Evolutionary conservation across 2,329 filamentous ascomycete species (phyloP).

Genomic region (Hypoxylon rubiginosum): DNA sequence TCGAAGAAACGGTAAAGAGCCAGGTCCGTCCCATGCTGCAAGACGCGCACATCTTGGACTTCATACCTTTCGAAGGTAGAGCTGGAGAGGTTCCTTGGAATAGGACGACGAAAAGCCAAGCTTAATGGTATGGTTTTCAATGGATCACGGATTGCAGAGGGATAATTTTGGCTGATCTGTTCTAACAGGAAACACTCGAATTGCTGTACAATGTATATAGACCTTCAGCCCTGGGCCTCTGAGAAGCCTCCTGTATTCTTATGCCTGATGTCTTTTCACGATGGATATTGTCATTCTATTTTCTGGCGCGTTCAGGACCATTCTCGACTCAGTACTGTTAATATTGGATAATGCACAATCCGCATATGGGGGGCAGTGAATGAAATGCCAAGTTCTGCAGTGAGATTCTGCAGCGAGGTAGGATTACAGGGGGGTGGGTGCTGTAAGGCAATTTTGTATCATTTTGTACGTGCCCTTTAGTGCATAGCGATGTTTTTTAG

Average conservation of each 20-base stretch:
- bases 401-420: too few relatives aligned
- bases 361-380: too few relatives aligned
- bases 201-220: too few relatives aligned
- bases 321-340: neutral
- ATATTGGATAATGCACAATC: neutral
- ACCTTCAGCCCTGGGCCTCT: neutral
- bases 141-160: neutral
- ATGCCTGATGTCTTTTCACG: neutral
- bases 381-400: too few relatives aligned
- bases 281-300: neutral
- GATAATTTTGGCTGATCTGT: neutral
- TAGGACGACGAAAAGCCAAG: neutral
- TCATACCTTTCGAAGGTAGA: constrained; percentile 38
- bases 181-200: too few relatives aligned
- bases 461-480: too few relatives aligned
- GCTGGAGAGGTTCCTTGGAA: constrained; percentile 35
- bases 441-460: too few relatives aligned
- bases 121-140: neutral
- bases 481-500: too few relatives aligned
- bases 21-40: constrained; percentile 11
- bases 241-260: neutral
- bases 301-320: neutral
- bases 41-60: constrained; percentile 36
- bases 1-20: neutral
- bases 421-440: neutral